Percentiles rank a stretch among this genome's conserved stretches.
Conservation (phyloP, 441 rosid species). For the Theobroma grandiflorum region DNA sequence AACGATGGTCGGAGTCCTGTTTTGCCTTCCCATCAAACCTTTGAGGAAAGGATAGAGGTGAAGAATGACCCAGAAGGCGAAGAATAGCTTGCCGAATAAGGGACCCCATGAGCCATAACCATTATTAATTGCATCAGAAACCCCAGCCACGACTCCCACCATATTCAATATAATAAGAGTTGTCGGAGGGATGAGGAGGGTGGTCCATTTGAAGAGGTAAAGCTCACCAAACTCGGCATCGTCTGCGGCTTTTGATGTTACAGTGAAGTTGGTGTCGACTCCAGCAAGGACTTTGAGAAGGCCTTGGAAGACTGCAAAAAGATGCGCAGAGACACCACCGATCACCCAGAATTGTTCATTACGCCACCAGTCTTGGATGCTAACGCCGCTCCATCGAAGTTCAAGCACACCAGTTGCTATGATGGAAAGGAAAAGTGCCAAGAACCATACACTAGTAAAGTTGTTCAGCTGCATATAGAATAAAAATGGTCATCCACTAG, state of each 20-base stretch:
- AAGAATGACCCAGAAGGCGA: constrained; percentile 92
- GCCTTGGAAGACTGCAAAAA: constrained; percentile 91
- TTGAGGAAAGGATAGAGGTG: constrained; percentile 97
- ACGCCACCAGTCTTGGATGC: constrained; percentile 89
- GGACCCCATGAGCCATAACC: constrained; percentile 96
- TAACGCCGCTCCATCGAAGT: constrained; percentile 90
- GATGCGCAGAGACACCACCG: constrained; percentile 94
- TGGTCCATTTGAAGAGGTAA: constrained; percentile 93
- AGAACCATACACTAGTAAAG: constrained; percentile 74
- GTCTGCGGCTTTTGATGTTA: constrained; percentile 80
- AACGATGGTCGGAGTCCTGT: constrained; percentile 91
- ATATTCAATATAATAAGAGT: constrained; percentile 83
- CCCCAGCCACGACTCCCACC: constrained; percentile 92
- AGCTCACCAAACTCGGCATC: constrained; percentile 89
- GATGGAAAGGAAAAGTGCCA: constrained; percentile 84
- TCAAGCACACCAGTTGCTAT: constrained; percentile 85
- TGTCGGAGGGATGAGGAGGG: constrained; percentile 91
- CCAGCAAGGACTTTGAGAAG: constrained; percentile 92
- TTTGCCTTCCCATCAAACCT: constrained; percentile 87
- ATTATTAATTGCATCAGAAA: constrained; percentile 87
- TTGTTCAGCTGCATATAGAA: constrained; percentile 67
- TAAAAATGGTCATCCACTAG: constrained; percentile 1
- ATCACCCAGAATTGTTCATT: constrained; percentile 98
- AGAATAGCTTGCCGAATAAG: constrained; percentile 87
- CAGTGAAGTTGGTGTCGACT: constrained; percentile 92